Conservation (phyloP, 2,329 filamentous ascomycete genomes). For the Fusarium chlamydosporum region DNA sequence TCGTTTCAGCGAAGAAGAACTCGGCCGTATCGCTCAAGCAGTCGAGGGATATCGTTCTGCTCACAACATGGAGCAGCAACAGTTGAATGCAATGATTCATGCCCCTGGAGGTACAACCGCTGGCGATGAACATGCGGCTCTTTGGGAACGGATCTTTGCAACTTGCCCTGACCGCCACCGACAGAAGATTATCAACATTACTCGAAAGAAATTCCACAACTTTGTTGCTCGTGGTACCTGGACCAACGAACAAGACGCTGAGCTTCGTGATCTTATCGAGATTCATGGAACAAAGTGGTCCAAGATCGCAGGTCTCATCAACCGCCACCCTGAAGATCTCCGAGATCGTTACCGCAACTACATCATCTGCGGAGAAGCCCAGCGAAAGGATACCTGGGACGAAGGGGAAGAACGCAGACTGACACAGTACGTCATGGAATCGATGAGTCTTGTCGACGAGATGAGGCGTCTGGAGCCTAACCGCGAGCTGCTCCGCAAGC, state of each 20-base stretch:
- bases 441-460: conserved; percentile 64
- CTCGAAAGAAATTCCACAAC: conserved; percentile 75
- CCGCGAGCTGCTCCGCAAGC: conserved; percentile 53
- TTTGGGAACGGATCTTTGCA: conserved; percentile 66
- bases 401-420: conserved; percentile 71
- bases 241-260: conserved; percentile 57
- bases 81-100: conserved; percentile 64
- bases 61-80: conserved; percentile 58
- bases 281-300: conserved; percentile 69
- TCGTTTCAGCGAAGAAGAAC: conserved; percentile 61
- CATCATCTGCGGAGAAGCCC: conserved; percentile 69
- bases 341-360: conserved; percentile 80
- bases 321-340: conserved; percentile 74
- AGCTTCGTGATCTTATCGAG: conserved; percentile 55
- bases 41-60: conserved; percentile 63
- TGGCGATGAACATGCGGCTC: conserved; percentile 56
- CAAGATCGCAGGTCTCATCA: conserved; percentile 71
- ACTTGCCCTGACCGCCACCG: conserved; percentile 66
- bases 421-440: conserved; percentile 65
- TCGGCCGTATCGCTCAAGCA: conserved; percentile 57
- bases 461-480: conserved; percentile 50
- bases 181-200: conserved; percentile 68
- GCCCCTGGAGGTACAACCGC: conserved; percentile 55
- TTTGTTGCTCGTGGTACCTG: conserved; percentile 68
- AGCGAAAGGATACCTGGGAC: conserved; percentile 70